These are phyloP conservation scores for Hura crepitans DNA, from an alignment of 441 rosid genomes.

Conservation along the genomic window DNA sequence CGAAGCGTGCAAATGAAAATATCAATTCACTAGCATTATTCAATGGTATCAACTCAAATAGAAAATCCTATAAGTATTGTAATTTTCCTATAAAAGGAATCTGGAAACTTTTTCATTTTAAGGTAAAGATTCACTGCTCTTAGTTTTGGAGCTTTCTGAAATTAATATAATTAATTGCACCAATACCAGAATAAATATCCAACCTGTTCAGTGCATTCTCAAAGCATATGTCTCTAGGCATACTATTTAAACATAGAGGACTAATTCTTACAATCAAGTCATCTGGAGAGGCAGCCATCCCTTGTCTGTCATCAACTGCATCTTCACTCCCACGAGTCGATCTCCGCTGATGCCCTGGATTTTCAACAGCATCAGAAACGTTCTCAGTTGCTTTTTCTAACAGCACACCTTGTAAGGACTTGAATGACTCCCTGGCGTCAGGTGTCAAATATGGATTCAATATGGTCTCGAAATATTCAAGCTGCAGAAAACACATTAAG, in stretches of 20 bases:
- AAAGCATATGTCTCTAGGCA: neutral
- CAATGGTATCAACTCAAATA: neutral
- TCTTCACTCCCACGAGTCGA: conserved; percentile 96
- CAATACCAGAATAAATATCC: neutral
- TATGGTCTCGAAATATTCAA: conserved; percentile 88
- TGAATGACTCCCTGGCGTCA: conserved; percentile 77
- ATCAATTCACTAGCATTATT: neutral
- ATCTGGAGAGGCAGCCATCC: conserved; percentile 70
- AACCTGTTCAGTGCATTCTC: neutral
- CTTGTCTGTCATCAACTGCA: conserved; percentile 71
- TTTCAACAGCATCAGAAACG: conserved; percentile 55
- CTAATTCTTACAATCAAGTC: conserved; percentile 69
- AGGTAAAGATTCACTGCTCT: neutral
- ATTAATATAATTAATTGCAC: neutral
- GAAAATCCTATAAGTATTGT: neutral
- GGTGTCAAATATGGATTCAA: conserved; percentile 73
- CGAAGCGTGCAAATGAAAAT: neutral
- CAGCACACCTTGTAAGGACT: conserved; percentile 74
- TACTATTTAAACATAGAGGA: neutral
- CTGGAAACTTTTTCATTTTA: neutral
- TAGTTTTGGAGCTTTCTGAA: neutral
- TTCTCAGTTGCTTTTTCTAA: conserved; percentile 87
- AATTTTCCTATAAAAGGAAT: neutral
- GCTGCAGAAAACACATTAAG: conserved; percentile 52
- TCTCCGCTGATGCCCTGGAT: conserved; percentile 70